A percentile compares a stretch with the other conserved stretches of the same genome.
Evolutionary conservation across 345 rosid genomes (phyloP).

Genomic region (Mallotus nudiflorus): DNA sequence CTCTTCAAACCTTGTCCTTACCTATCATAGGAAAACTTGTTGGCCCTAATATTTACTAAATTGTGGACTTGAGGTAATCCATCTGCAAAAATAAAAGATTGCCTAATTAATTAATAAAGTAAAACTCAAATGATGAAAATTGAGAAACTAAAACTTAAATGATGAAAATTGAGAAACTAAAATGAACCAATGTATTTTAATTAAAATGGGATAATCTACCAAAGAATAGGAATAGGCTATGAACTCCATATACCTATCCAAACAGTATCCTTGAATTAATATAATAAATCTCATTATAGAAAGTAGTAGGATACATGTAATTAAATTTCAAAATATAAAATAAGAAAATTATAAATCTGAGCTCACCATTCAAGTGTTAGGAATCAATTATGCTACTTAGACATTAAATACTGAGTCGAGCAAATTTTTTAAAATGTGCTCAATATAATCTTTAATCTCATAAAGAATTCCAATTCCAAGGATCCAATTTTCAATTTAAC

Average conservation of each 20-base stretch:
- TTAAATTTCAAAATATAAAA: slow-evolving; percentile 15
- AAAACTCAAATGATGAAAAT: neutral
- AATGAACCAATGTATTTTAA: neutral
- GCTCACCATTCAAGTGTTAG: slow-evolving; percentile 89
- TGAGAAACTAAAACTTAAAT: no score
- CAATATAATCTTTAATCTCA: no score
- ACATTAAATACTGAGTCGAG: no score
- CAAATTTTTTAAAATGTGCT: no score
- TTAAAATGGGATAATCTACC: neutral
- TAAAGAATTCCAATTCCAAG: no score
- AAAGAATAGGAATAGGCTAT: slow-evolving; percentile 1
- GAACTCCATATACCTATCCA: slow-evolving; percentile 68
- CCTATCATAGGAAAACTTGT: slow-evolving; percentile 74
- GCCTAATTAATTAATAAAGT: neutral
- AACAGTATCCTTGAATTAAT: slow-evolving; percentile 81
- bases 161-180: no score
- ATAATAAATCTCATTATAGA: slow-evolving; percentile 92
- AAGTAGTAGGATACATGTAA: slow-evolving; percentile 79
- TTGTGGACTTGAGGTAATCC: slow-evolving; percentile 74
- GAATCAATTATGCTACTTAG: no score
- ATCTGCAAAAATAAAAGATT: slow-evolving; percentile 41
- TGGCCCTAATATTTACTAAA: slow-evolving; percentile 56
- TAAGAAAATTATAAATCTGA: slow-evolving; percentile 6
- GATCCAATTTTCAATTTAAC: no score
- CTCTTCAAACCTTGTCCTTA: slow-evolving; percentile 41